phyloP scores from a whole-genome alignment of 768 basidiomycete species.

The Mycena alexandri region DNA sequence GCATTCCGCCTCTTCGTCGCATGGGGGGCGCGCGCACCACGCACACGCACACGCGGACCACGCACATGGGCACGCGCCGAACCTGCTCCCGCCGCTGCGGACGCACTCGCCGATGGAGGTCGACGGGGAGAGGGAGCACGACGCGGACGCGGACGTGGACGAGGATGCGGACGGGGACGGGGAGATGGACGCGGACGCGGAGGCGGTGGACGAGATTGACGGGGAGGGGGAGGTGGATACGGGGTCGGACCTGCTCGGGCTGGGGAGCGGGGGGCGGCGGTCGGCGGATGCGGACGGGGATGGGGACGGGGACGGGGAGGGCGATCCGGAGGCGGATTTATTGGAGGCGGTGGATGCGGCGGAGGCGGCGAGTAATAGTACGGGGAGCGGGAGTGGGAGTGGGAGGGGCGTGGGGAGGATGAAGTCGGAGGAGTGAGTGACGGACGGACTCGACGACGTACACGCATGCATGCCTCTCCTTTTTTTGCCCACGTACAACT shows the following conservation, averaged over 20 bases:
- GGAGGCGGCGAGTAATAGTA: slow-evolving; percentile 40
- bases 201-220: slow-evolving; percentile 44
- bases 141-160: slow-evolving; percentile 43
- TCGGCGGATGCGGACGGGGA: slow-evolving; percentile 40
- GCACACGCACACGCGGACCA: background rate
- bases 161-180: slow-evolving; percentile 42
- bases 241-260: slow-evolving; percentile 1
- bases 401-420: slow-evolving; percentile 7
- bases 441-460: no score
- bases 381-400: slow-evolving; percentile 11
- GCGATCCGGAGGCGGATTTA: slow-evolving; percentile 39
- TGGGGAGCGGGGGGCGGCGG: background rate
- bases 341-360: slow-evolving; percentile 56
- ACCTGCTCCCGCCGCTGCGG: slow-evolving; percentile 29
- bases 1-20: no score
- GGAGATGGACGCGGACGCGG: slow-evolving; percentile 43
- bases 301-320: slow-evolving; percentile 29
- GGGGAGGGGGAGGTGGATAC: slow-evolving; percentile 16
- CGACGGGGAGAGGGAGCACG: slow-evolving; percentile 52
- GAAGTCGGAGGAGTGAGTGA: slow-evolving; percentile 20
- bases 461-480: no score
- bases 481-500: no score
- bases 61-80: slow-evolving; percentile 21
- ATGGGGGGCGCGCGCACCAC: background rate
- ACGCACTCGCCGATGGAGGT: slow-evolving; percentile 32